Percentiles rank a stretch among this genome's conserved stretches.
Evolutionary conservation across 164 flowering plant species (phyloP).

Genomic region (Vitis vinifera): ASM3070453v1 NC_081822.1:32817501-32818000

Average conservation of each 20-base stretch:
- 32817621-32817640: not conserved
- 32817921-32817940: constrained; percentile 10
- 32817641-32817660: constrained; percentile 5
- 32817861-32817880: not conserved
- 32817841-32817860: not conserved
- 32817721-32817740: constrained; percentile 7
- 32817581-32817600: not conserved
- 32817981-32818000: too few species aligned
- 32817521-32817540: too few species aligned
- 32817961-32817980: too few species aligned
- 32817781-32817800: constrained; percentile 1
- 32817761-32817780: constrained; percentile 4
- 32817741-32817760: constrained; percentile 12
- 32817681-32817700: constrained; percentile 1
- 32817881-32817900: constrained; percentile 9
- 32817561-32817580: too few species aligned
- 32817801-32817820: not conserved
- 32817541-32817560: too few species aligned
- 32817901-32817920: not conserved
- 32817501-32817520: too few species aligned
- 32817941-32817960: not conserved
- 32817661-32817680: constrained; percentile 8
- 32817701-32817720: not conserved
- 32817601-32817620: not conserved
- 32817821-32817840: not conserved